Evolutionary conservation across 805 yeast species (phyloP).

Genomic region (Spathaspora boniae): DNA sequence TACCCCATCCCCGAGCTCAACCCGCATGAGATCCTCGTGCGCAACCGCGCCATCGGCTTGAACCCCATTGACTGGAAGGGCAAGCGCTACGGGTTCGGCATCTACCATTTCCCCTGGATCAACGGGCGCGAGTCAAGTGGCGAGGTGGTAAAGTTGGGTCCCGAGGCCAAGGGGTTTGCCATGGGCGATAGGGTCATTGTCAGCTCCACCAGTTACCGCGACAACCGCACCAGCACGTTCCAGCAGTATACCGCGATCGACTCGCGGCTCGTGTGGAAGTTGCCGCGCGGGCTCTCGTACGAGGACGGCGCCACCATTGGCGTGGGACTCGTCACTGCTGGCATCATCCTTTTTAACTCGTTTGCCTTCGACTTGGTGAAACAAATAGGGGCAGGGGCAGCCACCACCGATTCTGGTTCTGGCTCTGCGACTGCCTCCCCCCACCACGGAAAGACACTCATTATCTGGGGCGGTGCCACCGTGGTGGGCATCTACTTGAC

Average conservation of each 20-base stretch:
- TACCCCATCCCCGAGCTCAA: constrained; percentile 18
- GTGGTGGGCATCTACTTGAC: constrained; percentile 43
- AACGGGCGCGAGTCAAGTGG: constrained; percentile 49
- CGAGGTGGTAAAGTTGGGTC: constrained; percentile 31
- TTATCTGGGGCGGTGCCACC: constrained; percentile 50
- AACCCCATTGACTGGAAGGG: constrained; percentile 52
- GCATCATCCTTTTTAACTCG: constrained; percentile 19
- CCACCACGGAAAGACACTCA: constrained; percentile 14
- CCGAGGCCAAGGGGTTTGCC: constrained; percentile 23
- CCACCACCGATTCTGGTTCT: too few species aligned
- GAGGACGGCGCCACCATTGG: constrained; percentile 46
- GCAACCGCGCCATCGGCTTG: constrained; percentile 34
- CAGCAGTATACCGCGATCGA: constrained; percentile 45
- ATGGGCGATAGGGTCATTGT: constrained; percentile 39
- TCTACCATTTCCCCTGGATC: constrained; percentile 48
- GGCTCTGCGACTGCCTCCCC: neutral
- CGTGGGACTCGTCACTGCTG: constrained; percentile 47
- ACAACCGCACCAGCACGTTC: constrained; percentile 44
- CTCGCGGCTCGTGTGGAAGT: constrained; percentile 42
- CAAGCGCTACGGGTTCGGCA: constrained; percentile 42
- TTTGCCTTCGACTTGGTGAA: constrained; percentile 13
- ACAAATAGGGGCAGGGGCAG: too few species aligned
- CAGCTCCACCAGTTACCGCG: constrained; percentile 47
- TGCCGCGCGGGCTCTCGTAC: constrained; percentile 30
- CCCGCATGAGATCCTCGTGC: constrained; percentile 21